Base-by-base conservation (phyloP, 2,329 filamentous ascomycete genomes). In the Clarireedia monteithiana region DNA sequence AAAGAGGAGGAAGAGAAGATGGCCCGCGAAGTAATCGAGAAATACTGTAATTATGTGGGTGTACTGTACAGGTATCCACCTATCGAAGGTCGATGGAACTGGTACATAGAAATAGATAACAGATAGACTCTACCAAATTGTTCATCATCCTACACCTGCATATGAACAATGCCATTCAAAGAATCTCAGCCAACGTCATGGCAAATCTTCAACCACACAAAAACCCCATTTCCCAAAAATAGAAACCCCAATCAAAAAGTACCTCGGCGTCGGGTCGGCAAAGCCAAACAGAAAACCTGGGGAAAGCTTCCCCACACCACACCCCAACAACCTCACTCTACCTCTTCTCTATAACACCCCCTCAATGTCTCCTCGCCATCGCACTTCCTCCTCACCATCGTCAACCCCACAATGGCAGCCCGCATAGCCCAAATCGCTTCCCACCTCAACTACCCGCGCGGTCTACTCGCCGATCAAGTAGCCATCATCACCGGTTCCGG, bases 401-500 rank as follows among this genome's bases (percentile, higher is more conserved):
- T 4, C 14, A 5, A 50, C 20, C 14, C 26, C 36, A 61, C 7
- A 52, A 69, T 69, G 68, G 63, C 68, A 48, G 63, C 77, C 66
- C 83, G 87, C 60, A 75, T 88, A 50, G 75, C 79, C 42, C 89
- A 94, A 72, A 82, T 95, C 64, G 81, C 85, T 39, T 79, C 79
- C 59, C 89, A 95, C 71, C 81, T 95, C 65, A 91, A 90, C 74
- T 92, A 85, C 74, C 89, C 90, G 39, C 80, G 82, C 67, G 90
- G 90, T 57, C 77, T 95, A 70, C 81, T 95, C 54, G 80, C 80
- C 30, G 87, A 86, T 52, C 89, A 95, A 70, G 83, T 87, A 15
- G 90, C 90, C 66, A 95, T 96, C 70, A 86, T 95, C 69, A 96
- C 91, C 2, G 89, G 90, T 46, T 84, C 85, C 17, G 89, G 88